Evolutionary conservation across 73 alveolate species (phyloP).

Genomic region (Diophrys appendiculata): DNA sequence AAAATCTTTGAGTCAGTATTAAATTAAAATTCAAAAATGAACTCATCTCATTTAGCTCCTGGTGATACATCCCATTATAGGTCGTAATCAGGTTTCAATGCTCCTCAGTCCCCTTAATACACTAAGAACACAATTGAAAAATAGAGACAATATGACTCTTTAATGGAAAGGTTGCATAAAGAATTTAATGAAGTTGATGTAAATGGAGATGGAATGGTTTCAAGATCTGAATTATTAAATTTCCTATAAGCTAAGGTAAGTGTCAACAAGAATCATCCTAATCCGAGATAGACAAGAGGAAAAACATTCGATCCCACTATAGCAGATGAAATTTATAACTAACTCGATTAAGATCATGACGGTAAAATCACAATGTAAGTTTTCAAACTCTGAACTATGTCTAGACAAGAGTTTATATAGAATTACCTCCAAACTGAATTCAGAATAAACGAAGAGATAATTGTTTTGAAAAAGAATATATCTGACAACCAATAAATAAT

Average conservation of each 20-base stretch:
- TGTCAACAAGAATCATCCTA: background rate
- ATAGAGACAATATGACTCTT: background rate
- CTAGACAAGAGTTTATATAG: slow-evolving; percentile 41
- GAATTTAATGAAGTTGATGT: background rate
- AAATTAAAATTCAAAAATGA: too few species aligned
- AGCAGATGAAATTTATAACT: slow-evolving; percentile 12
- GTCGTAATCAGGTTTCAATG: too few species aligned
- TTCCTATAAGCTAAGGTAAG: background rate
- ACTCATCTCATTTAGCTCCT: too few species aligned
- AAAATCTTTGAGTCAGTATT: too few species aligned
- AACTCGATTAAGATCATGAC: slow-evolving; percentile 44
- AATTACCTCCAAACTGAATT: slow-evolving; percentile 34
- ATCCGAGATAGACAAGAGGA: background rate
- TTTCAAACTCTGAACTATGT: slow-evolving; percentile 12
- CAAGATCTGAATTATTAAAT: background rate
- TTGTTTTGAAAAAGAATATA: slow-evolving; percentile 6
- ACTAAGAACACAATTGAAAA: slow-evolving; percentile 4
- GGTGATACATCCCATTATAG: too few species aligned
- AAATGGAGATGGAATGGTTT: slow-evolving; percentile 8
- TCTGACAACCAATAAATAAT: slow-evolving; percentile 17
- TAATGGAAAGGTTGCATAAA: background rate
- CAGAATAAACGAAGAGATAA: slow-evolving; percentile 29
- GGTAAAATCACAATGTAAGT: slow-evolving; percentile 49
- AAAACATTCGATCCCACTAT: background rate
- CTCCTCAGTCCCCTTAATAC: too few species aligned